Evolutionary conservation across 331 rosid genomes (phyloP), one percentile per base, ranked within the genome.

Genomic region (Stylosanthes scabra): DNA sequence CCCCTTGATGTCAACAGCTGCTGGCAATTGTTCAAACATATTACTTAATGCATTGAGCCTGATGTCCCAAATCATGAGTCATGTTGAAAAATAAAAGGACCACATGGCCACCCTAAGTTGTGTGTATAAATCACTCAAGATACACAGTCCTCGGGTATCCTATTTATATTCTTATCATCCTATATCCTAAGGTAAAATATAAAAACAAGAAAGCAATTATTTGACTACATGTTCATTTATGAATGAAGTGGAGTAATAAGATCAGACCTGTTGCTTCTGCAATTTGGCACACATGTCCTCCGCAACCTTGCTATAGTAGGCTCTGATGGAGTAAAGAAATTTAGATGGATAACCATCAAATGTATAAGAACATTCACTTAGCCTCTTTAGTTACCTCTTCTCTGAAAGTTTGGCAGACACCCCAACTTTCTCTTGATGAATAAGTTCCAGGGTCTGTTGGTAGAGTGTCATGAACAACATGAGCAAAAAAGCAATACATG

Each of bases 401-500:
- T 87, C 88, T 45, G 42, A 76, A 59, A 78, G 86, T 85, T 85
- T 87, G 78, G 85, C 73, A 65, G 90, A 84, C 50, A 94, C 81
- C 63, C 83, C 74, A 66, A 72, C 73, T 79, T 68, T 85, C 82
- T 94, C 99, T 80, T 94, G 93, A 52, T 79, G 86, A 71, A 88
- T 86, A 74, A 94, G 96, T 79, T 83, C 92, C 85, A 87, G 79
- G 51, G 89, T 85, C 97, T 91, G 74, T 71, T 45, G 69, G 59
- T 62, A 65, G 71, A 83, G 59, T 79, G 64, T 68, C 60, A 66
- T 13, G 78, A 11, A 79, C 62, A 81, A 68, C 52, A 66, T 41
- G 74, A 67, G 78, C 65, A 70, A 45, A 51, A 71, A 60, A 68
- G 59, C 55, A 74, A 37, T 81, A 65, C 78, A 56, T 72, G 66